Conservation (phyloP, 1,139 yeast species). For the Yamadazyma triangularis region DNA sequence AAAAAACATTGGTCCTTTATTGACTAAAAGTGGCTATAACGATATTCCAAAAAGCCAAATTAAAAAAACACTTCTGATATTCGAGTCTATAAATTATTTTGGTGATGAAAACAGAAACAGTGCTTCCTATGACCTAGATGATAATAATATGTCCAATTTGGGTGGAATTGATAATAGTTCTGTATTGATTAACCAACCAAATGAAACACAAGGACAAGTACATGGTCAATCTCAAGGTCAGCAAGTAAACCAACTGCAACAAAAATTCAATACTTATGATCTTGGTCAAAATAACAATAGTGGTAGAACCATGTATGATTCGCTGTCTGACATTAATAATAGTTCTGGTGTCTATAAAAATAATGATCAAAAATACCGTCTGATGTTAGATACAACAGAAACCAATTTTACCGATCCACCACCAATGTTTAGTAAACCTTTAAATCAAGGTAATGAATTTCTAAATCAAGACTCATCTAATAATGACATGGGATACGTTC, state of each 20-base stretch:
- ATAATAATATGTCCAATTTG: neutral
- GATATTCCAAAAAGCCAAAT: conserved; percentile 14
- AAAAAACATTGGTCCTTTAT: conserved; percentile 13
- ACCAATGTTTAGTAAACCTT: neutral
- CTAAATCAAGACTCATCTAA: neutral
- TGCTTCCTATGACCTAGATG: neutral
- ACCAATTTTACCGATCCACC: neutral
- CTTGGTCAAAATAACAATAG: neutral
- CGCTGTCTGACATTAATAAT: too few species aligned
- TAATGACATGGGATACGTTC: conserved; percentile 39
- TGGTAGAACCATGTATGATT: neutral
- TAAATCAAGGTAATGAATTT: neutral
- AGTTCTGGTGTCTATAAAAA: too few species aligned
- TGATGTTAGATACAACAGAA: too few species aligned
- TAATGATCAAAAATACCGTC: neutral
- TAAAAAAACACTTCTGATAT: conserved; percentile 27
- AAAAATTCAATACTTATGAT: neutral
- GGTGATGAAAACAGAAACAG: conserved; percentile 3
- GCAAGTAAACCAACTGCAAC: neutral
- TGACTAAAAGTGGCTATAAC: conserved; percentile 5
- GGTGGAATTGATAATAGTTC: too few species aligned
- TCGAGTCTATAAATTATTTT: conserved; percentile 32
- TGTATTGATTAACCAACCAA: too few species aligned
- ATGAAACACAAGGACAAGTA: neutral
- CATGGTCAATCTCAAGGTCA: too few species aligned